phyloP scores from a whole-genome alignment of 2,329 filamentous ascomycete species.

The Xylariaceae sp. region DNA sequence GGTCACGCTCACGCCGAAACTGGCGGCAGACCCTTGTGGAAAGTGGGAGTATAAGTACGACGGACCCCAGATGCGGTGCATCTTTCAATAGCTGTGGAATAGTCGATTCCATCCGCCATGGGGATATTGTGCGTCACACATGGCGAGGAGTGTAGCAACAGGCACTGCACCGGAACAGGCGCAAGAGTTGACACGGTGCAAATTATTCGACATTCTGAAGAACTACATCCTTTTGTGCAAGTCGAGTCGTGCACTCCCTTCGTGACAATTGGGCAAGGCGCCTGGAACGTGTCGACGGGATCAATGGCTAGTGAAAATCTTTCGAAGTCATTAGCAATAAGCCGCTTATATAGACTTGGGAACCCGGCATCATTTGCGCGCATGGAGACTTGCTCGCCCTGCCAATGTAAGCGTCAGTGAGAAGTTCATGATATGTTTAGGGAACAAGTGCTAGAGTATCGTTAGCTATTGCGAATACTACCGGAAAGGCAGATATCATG shows the following conservation, averaged over 20 bases:
- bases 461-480: too few species aligned
- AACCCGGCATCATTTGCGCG: background rate
- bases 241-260: background rate
- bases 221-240: background rate
- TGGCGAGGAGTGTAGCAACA: background rate
- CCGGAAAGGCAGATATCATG: too few species aligned
- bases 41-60: background rate
- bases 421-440: constrained; percentile 21
- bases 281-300: background rate
- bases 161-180: background rate
- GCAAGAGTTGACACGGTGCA: background rate
- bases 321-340: background rate
- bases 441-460: background rate
- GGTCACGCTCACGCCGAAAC: too few species aligned
- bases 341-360: background rate
- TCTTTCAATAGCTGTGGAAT: background rate
- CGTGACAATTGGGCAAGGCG: constrained; percentile 1
- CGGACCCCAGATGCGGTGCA: background rate
- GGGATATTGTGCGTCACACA: background rate
- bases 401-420: constrained; percentile 18
- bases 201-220: background rate
- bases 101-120: background rate
- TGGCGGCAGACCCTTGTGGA: background rate
- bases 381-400: constrained; percentile 14
- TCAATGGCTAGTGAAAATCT: background rate